Percentiles rank a stretch among this genome's conserved stretches.
These are phyloP conservation scores for Nannizzia gypsea DNA, from an alignment of 2,329 filamentous ascomycete species.

Conservation along the genomic window DNA sequence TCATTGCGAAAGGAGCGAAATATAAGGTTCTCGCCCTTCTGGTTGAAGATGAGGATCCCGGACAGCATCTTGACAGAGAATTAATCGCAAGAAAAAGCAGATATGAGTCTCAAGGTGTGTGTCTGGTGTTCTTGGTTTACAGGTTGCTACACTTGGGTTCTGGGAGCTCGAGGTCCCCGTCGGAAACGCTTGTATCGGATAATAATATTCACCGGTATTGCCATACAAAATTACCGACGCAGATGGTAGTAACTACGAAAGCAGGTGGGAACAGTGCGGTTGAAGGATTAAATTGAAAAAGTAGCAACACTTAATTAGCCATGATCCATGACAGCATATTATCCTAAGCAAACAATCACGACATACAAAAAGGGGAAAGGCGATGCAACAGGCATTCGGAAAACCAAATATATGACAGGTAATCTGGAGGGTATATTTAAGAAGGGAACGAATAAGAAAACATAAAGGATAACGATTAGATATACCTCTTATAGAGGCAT, in stretches of 20 bases:
- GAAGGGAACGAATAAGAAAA: neutral
- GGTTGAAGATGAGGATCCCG: constrained; percentile 95
- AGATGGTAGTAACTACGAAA: no score
- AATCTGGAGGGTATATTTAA: neutral
- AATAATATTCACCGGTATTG: neutral
- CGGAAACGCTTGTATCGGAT: neutral
- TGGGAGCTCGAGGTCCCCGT: neutral
- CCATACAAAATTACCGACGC: neutral
- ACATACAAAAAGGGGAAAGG: neutral
- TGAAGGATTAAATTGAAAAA: neutral
- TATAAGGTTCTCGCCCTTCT: constrained; percentile 99
- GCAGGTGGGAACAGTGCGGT: neutral
- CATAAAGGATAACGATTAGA: neutral
- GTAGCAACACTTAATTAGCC: neutral
- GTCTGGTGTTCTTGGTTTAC: neutral
- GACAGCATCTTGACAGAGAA: constrained; percentile 62
- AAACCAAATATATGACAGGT: neutral
- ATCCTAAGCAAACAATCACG: neutral
- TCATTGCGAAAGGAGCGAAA: constrained; percentile 98
- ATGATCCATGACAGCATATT: constrained; percentile 3
- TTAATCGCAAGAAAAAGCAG: neutral
- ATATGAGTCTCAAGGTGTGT: neutral
- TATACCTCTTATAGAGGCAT: neutral
- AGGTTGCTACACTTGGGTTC: neutral
- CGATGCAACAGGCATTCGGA: neutral